Base-by-base conservation (phyloP, 169 alveolate species). In the Ichthyophthirius multifiliis region DNA sequence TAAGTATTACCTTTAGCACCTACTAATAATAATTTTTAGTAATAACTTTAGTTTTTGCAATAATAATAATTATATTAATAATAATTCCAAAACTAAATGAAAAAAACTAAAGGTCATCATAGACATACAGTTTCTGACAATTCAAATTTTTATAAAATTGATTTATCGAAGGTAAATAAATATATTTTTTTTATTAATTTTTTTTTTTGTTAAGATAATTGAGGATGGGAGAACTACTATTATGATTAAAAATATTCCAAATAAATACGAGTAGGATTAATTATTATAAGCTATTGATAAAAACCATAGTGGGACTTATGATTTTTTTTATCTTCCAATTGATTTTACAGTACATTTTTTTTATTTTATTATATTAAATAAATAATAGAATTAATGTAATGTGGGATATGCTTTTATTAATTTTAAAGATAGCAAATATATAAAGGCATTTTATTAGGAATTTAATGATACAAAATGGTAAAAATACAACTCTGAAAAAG, bases 181-280 rank as follows among this genome's bases (percentile, higher is more conserved):
- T 20, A 18, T 18, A 20, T 48, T 23, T 48, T 55, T 55, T 2
- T 55, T 55, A 18, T 5, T 45, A 6, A 45, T 45, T 45, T n/a
- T 45, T 45, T 45, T 5, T 3, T 45, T 45, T 5, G 23, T 27
- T 1, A 10, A 55, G 71, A 55, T 55, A 4, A 55, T 27, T 10
- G 71, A 55, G 12, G 95, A 93, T 41, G 74, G 62, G 35, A 83
- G 95, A 74, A 93, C 95, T 13, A 87, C 95, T 32, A 65, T 93
- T 34, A 93, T 93, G 97, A 79, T 93, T 35, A 89, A 87, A 43
- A 93, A 93, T 79, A 93, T 93, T 34, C 97, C 97, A 34, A 93
- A 93, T 79, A 90, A 90, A 85, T 93, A 93, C 71, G 83, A 80
- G 23, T 79, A 83, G 41, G 43, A 77, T 35, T 82, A 83, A 82